Conservation (phyloP, 139 green algal species). For the Tetradesmus obliquus region DNA sequence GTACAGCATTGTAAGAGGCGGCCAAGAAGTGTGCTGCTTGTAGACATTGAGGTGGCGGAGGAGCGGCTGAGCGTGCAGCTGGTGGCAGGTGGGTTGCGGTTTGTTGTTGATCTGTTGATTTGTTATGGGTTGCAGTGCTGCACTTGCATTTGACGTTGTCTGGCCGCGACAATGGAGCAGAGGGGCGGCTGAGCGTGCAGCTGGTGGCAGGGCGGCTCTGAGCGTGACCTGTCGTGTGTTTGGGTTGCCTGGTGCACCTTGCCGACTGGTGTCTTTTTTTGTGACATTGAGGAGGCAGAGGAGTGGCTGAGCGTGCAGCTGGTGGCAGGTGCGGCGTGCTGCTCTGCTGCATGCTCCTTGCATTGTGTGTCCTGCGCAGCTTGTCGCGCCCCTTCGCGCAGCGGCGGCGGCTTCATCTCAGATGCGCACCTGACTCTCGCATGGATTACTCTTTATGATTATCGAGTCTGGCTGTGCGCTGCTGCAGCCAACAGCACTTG, state of each 20-base stretch:
- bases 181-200: constrained; percentile 61
- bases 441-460: too few species aligned
- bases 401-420: too few species aligned
- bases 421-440: too few species aligned
- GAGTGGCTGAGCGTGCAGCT: constrained; percentile 62
- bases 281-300: constrained; percentile 38
- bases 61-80: constrained; percentile 63
- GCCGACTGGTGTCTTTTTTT: constrained; percentile 81
- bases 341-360: too few species aligned
- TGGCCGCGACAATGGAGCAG: constrained; percentile 21
- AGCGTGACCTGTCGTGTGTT: too few species aligned
- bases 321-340: constrained; percentile 34
- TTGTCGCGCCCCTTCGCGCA: too few species aligned
- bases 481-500: too few species aligned
- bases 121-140: neutral
- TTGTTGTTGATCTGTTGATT: neutral
- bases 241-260: too few species aligned
- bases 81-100: constrained; percentile 33
- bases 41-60: constrained; percentile 39
- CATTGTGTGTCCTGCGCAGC: too few species aligned
- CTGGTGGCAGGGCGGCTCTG: constrained; percentile 61
- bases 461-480: too few species aligned
- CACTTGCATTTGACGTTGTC: too few species aligned
- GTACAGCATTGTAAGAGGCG: constrained; percentile 95
- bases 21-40: constrained; percentile 82